phyloP scores from a whole-genome alignment of 805 yeast genomes.

The Teunomyces stri region DNA sequence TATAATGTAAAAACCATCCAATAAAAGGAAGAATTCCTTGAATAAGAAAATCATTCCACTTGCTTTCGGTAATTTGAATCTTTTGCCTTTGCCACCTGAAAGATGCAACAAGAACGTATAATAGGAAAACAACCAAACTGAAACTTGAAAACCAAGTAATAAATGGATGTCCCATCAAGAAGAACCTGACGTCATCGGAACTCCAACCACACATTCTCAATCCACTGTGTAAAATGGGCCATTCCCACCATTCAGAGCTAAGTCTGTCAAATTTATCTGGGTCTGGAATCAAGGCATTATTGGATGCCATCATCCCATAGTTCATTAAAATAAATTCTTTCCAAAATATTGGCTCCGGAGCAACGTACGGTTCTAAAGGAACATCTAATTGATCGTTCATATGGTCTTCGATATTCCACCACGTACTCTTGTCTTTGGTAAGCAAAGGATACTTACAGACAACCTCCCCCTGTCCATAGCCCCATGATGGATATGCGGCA shows the following conservation, averaged over 20 bases:
- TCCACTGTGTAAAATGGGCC: constrained; percentile 71
- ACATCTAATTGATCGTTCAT: constrained; percentile 44
- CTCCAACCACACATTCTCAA: constrained; percentile 79
- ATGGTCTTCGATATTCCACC: constrained; percentile 83
- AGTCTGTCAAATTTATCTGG: constrained; percentile 66
- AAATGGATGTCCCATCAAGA: constrained; percentile 70
- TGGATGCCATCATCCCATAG: constrained; percentile 80
- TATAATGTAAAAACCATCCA: constrained; percentile 41
- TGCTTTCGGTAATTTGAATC: constrained; percentile 16
- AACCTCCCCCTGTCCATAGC: constrained; percentile 80
- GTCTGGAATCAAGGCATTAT: constrained; percentile 80
- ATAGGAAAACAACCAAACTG: constrained; percentile 19
- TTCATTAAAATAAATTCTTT: constrained; percentile 70
- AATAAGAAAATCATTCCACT: constrained; percentile 27
- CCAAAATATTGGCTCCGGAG: constrained; percentile 50
- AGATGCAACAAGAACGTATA: constrained; percentile 17
- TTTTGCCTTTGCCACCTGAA: constrained; percentile 35
- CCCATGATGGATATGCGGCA: constrained; percentile 72
- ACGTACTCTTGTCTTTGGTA: constrained; percentile 57
- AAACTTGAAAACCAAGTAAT: constrained; percentile 58
- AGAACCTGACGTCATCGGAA: constrained; percentile 52
- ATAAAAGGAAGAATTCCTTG: constrained; percentile 36
- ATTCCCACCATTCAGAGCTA: constrained; percentile 79
- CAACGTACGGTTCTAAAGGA: constrained; percentile 30
- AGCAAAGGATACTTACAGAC: constrained; percentile 58